Evolutionary conservation across 2,329 filamentous ascomycete genomes (phyloP), one percentile per base, ranked within the genome.

Genomic region (Cryphonectria carpinicola): DNA sequence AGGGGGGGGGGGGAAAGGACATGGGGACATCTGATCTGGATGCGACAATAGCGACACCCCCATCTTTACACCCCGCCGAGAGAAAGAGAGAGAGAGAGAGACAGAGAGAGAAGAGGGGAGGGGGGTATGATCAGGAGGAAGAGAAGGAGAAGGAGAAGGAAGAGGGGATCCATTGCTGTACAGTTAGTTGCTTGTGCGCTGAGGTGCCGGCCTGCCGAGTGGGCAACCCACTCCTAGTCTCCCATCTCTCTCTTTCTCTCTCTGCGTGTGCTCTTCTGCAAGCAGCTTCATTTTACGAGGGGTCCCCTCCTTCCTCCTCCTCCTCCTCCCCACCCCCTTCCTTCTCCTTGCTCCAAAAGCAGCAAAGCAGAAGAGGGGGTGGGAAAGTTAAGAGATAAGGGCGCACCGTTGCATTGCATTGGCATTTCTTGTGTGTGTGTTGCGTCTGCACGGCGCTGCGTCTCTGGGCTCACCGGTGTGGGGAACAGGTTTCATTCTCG

Each of bases 391-490:
- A n/a, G 61, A 41, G 70, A 71, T 71, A 71, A 70, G 65, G 65
- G 54, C 46, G 46, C 39, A 43, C 58, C 67, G 65, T 66, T 70
- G 69, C 63, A 70, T 70, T 72, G 60, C 65, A 39, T 58, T 28
- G 28, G 28, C 28, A 32, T 32, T 32, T 32, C 28, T 3, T 32
- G 28, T 32, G 28, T 32, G 14, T 39, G 39, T 64, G 39, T 10
- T 64, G 61, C 61, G 7, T 49, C 17, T 67, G 52, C 65, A 67
- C 28, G 61, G 22, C 61, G 28, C 25, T 60, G 56, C 52, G 22
- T n/a, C 65, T 67, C 4, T 61, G 49, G 58, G 56, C 65, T 72
- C 71, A 72, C 71, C 71, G 68, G 71, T 72, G 71, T 70, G 71
- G 71, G 46, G 54, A 60, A 41, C 5, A 39, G n/a, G 71, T 72